These are phyloP conservation scores for Komagataella pseudopastoris DNA, from an alignment of 805 yeast genomes.

Conservation along the genomic window DNA sequence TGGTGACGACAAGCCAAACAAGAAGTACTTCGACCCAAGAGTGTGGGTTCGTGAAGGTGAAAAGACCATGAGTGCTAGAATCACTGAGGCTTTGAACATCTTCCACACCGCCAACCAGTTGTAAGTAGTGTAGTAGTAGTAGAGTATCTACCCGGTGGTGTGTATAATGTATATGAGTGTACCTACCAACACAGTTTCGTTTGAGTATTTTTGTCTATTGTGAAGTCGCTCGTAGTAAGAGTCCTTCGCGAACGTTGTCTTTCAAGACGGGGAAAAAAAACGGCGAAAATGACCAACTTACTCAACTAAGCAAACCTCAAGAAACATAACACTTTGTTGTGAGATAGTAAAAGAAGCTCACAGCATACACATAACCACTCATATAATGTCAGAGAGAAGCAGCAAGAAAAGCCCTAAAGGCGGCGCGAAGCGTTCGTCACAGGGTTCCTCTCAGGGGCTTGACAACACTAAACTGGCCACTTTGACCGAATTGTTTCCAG, in stretches of 20 bases:
- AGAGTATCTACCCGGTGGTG: not conserved
- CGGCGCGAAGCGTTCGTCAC: slow-evolving; percentile 12
- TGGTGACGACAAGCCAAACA: slow-evolving; percentile 98
- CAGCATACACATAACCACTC: not conserved
- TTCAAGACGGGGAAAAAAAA: not conserved
- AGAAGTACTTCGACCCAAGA: slow-evolving; percentile 99
- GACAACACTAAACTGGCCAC: slow-evolving; percentile 28
- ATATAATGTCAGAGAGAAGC: slow-evolving; percentile 16
- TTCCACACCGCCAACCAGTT: slow-evolving; percentile 68
- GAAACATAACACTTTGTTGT: not conserved
- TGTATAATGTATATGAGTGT: not conserved
- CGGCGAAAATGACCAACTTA: not conserved
- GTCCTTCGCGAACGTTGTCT: not conserved
- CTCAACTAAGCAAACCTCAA: not conserved
- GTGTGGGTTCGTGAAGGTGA: slow-evolving; percentile 99
- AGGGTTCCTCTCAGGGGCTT: slow-evolving; percentile 1
- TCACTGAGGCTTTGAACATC: slow-evolving; percentile 67
- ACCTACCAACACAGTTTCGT: not conserved
- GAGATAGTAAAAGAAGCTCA: not conserved
- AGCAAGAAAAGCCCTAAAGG: slow-evolving; percentile 29
- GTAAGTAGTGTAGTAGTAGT: not conserved
- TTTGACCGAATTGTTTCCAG: slow-evolving; percentile 81
- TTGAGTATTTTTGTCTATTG: not conserved
- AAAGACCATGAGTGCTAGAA: slow-evolving; percentile 89
- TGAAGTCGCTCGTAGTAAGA: not conserved